Conservation (phyloP, 768 basidiomycete genomes). For the Antrodiella citrinella region DNA sequence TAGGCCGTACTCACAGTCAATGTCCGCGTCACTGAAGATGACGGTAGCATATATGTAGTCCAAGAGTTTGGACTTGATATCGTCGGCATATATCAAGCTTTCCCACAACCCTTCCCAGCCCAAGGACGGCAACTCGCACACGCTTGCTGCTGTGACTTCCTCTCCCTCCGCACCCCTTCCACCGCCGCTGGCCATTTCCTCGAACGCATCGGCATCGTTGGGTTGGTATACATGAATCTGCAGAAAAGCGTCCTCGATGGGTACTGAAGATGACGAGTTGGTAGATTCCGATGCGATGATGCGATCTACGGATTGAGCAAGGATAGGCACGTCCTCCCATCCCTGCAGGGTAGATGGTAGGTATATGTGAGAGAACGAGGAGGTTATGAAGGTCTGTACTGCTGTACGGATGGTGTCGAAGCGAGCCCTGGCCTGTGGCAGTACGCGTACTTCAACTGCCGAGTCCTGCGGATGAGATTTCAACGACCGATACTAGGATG, state of each 20-base stretch:
- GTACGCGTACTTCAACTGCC: constrained; percentile 78
- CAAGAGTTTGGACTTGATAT: constrained; percentile 81
- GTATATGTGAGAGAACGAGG: constrained; percentile 57
- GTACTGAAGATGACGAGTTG: constrained; percentile 40
- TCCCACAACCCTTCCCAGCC: constrained; percentile 92
- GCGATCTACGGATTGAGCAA: constrained; percentile 67
- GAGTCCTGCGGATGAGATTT: too few species aligned
- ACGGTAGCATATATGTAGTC: constrained; percentile 95
- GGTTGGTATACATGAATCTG: constrained; percentile 89
- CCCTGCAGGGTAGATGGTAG: constrained; percentile 67
- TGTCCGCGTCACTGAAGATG: constrained; percentile 81
- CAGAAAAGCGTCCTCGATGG: constrained; percentile 51
- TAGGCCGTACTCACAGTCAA: constrained; percentile 55
- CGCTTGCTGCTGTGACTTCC: constrained; percentile 80
- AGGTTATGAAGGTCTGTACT: constrained; percentile 46
- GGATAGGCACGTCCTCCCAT: constrained; percentile 69
- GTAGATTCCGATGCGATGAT: constrained; percentile 68
- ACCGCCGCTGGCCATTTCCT: constrained; percentile 59
- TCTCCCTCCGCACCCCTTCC: constrained; percentile 52
- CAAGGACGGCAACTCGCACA: constrained; percentile 80
- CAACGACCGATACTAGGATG: not conserved
- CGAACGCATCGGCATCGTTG: constrained; percentile 53
- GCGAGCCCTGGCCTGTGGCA: constrained; percentile 57
- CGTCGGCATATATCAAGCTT: constrained; percentile 74
- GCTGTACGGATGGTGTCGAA: constrained; percentile 66